phyloP scores from a whole-genome alignment of 495 filamentous ascomycete genomes.

The Cercophora sp. region DNA sequence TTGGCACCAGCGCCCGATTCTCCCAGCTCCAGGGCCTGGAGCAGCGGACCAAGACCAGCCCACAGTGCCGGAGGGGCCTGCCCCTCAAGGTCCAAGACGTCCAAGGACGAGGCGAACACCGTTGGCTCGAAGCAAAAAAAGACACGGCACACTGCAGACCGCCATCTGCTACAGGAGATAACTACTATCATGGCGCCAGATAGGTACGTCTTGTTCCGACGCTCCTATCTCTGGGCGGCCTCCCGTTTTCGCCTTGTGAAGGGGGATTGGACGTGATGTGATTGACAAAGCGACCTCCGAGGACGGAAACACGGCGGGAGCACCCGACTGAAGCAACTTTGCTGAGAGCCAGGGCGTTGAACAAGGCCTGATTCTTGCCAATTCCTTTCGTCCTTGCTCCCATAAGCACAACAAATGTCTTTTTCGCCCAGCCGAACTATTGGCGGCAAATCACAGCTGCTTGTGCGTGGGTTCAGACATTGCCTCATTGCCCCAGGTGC shows the following conservation, averaged over 20 bases:
- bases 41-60: slow-evolving; percentile 12
- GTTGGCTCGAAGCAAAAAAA: background rate
- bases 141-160: background rate
- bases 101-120: too few relatives aligned
- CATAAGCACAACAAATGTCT: too few relatives aligned
- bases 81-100: background rate
- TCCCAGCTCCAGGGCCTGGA: background rate
- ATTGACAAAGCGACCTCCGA: background rate
- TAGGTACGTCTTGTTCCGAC: background rate
- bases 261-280: background rate
- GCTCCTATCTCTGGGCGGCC: background rate
- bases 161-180: slow-evolving; percentile 1
- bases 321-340: background rate
- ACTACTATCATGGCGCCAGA: background rate
- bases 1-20: background rate
- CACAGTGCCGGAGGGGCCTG: slow-evolving; percentile 4
- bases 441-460: too few relatives aligned
- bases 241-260: too few relatives aligned
- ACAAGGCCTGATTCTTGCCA: background rate
- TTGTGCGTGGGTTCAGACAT: too few relatives aligned
- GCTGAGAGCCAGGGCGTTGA: background rate
- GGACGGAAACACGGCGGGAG: background rate
- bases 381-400: background rate
- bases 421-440: too few relatives aligned
- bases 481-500: background rate